Conservation (phyloP, 495 filamentous ascomycete genomes). For the Podospora pseudocomata region DNA sequence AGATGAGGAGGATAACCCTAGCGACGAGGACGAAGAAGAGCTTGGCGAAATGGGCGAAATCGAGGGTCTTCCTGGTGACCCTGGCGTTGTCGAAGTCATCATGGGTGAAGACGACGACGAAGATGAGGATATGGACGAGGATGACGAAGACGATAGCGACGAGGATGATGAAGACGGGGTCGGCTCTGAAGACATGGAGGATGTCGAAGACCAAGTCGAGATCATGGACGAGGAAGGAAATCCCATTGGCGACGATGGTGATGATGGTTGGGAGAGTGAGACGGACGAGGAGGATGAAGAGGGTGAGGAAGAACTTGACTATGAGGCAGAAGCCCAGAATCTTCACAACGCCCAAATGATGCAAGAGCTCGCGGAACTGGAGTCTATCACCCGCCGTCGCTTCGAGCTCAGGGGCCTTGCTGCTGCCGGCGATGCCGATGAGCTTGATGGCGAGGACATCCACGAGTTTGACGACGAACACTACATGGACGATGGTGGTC, state of each 20-base stretch:
- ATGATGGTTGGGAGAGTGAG: slow-evolving; percentile 54
- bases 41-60: slow-evolving; percentile 73
- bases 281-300: slow-evolving; percentile 54
- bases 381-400: slow-evolving; percentile 43
- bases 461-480: slow-evolving; percentile 51
- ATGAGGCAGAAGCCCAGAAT: slow-evolving; percentile 45
- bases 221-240: slow-evolving; percentile 56
- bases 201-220: slow-evolving; percentile 51
- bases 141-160: slow-evolving; percentile 57
- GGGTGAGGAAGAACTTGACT: slow-evolving; percentile 51
- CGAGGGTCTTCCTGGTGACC: slow-evolving; percentile 79
- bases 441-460: slow-evolving; percentile 52
- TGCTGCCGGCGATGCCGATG: neutral
- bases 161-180: slow-evolving; percentile 49
- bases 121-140: slow-evolving; percentile 67
- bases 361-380: neutral
- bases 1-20: slow-evolving; percentile 83
- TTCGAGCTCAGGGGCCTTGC: slow-evolving; percentile 47
- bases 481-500: slow-evolving; percentile 65
- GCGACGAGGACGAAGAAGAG: slow-evolving; percentile 85
- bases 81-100: slow-evolving; percentile 75
- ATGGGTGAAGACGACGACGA: slow-evolving; percentile 73
- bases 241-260: slow-evolving; percentile 50
- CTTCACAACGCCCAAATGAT: slow-evolving; percentile 34
- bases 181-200: slow-evolving; percentile 49